Evolutionary conservation across 805 yeast species (phyloP).

Genomic region (Clavispora carvajalis): DNA sequence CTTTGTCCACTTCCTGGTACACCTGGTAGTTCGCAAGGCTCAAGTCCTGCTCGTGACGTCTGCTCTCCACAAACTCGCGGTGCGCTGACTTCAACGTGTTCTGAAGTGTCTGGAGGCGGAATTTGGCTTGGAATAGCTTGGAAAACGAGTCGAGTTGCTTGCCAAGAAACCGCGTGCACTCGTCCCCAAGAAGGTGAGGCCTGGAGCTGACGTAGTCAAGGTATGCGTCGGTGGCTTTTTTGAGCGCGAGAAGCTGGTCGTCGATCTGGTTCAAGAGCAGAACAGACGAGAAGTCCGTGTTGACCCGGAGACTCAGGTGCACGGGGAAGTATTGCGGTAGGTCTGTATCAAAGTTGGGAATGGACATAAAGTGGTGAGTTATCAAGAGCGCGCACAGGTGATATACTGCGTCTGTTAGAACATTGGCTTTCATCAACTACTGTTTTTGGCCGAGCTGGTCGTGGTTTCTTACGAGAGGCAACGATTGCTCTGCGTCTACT

Average conservation of each 20-base stretch:
- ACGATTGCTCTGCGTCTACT: too few relatives aligned
- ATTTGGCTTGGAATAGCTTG: slow-evolving; percentile 8
- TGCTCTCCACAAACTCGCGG: slow-evolving; percentile 4
- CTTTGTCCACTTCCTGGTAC: slow-evolving; percentile 3
- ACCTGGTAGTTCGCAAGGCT: slow-evolving; percentile 8
- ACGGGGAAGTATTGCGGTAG: slow-evolving; percentile 13
- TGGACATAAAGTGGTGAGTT: background rate
- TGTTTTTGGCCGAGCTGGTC: too few relatives aligned
- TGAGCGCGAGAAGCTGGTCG: slow-evolving; percentile 6
- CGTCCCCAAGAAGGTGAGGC: slow-evolving; percentile 8
- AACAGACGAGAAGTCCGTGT: slow-evolving; percentile 10
- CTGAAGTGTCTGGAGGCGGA: slow-evolving; percentile 8
- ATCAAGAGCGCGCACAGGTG: background rate
- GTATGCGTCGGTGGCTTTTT: slow-evolving; percentile 7
- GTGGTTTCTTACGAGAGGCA: too few relatives aligned
- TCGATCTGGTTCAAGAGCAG: slow-evolving; percentile 9
- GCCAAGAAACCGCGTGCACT: slow-evolving; percentile 4
- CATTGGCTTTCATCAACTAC: too few relatives aligned
- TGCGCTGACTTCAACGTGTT: slow-evolving; percentile 9
- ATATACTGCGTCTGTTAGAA: too few relatives aligned
- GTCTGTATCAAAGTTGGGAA: slow-evolving; percentile 10
- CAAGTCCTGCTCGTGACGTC: slow-evolving; percentile 10
- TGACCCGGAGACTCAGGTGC: slow-evolving; percentile 10
- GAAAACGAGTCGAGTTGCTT: slow-evolving; percentile 7
- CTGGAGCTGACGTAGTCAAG: slow-evolving; percentile 5